Evolutionary conservation across 306 rosid genomes (phyloP), one percentile per base, ranked within the genome.

Genomic region (Mucuna pruriens): DNA sequence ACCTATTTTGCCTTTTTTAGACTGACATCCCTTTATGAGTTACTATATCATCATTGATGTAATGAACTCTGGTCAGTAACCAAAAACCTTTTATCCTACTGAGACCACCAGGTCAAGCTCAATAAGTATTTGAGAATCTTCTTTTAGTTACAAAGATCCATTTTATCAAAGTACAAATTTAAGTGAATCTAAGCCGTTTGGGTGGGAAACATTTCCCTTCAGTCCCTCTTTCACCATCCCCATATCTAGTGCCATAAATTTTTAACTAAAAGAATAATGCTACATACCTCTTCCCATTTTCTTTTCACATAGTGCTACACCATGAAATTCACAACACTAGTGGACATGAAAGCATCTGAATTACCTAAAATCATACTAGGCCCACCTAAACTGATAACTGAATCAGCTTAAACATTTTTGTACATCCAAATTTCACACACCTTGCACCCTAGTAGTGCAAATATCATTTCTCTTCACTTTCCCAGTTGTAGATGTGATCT

Each of bases 351-450:
- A 65, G 51, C 52, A 46, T 61, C 11, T 65, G 55, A 77, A 39
- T 34, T 16, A 63, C 16, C 20, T 45, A 31, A 48, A 8, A 71
- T 34, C 52, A 77, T 16, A 19, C 10, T 15, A 4, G 22, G 2
- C 51, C 74, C 63, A 49, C 81, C 74, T 8, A 48, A 78, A 34
- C 40, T 77, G 42, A 31, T 64, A 34, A 7, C 48, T 31, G 2
- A 22, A 22, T 54, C 82, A 52, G 38, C 76, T 79, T 25, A 42
- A 5, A 38, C 7, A 25, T 12, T 60, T 46, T 45, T 51, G 52
- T 25, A 63, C 1, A 51, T 46, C 19, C 29, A 67, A 51, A 78
- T 29, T 45, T 46, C 31, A 15, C 80, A 76, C 33, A 16, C 80
- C 22, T 38, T 57, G 73, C 38, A 45, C 1, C 10, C 48, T 49